Conservation (phyloP, 1,139 yeast genomes). For the Hansenula sp. region DNA sequence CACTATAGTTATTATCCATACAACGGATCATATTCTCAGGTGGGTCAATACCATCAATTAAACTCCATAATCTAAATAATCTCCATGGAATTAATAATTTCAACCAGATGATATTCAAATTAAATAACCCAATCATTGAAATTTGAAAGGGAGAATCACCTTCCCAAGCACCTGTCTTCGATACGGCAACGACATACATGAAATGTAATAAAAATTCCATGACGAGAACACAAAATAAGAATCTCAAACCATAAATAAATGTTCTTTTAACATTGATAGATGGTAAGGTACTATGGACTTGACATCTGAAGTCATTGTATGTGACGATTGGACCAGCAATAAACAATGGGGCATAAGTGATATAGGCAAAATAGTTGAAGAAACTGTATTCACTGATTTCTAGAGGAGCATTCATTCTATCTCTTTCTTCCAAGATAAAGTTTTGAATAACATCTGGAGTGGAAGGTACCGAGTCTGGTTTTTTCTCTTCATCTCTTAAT, state of each 20-base stretch:
- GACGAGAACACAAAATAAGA: conserved; percentile 66
- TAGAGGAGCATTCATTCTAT: conserved; percentile 64
- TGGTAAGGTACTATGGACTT: conserved; percentile 42
- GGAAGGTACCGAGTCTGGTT: conserved; percentile 17
- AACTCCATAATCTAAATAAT: conserved; percentile 86
- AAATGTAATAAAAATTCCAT: conserved; percentile 90
- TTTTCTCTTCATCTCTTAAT: conserved; percentile 18
- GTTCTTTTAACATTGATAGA: conserved; percentile 54
- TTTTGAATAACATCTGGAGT: conserved; percentile 24
- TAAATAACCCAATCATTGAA: conserved; percentile 91
- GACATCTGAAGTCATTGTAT: conserved; percentile 86
- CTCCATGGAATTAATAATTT: conserved; percentile 95
- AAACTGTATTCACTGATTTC: conserved; percentile 55
- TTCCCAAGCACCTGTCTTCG: conserved; percentile 82
- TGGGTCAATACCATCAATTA: conserved; percentile 88
- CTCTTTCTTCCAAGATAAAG: conserved; percentile 48
- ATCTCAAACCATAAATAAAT: conserved; percentile 59
- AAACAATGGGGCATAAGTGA: conserved; percentile 82
- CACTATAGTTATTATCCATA: conserved; percentile 90
- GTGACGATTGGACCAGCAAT: conserved; percentile 95
- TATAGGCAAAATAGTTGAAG: conserved; percentile 67
- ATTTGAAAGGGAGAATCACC: conserved; percentile 89
- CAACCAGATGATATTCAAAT: conserved; percentile 87
- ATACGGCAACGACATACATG: conserved; percentile 90
- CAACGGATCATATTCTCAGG: conserved; percentile 98